Evolutionary conservation across 1,284 basidiomycete species (phyloP).

Genomic region (Ustilago esculenta): DNA sequence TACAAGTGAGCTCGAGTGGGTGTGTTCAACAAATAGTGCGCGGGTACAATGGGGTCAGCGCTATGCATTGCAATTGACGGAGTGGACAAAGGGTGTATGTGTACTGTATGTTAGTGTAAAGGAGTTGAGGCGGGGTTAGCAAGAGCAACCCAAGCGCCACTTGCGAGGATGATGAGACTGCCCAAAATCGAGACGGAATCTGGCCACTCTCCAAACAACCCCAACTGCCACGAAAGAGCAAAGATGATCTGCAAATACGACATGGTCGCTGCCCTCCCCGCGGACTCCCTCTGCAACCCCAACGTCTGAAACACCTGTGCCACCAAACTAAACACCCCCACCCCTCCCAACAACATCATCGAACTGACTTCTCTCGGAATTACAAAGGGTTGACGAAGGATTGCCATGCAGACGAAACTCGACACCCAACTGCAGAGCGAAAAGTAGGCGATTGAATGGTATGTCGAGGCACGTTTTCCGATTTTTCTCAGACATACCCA

Average conservation of each 20-base stretch:
- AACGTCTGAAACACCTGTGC: conserved; percentile 54
- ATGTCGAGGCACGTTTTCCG: conserved; percentile 77
- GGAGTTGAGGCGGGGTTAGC: too few species aligned
- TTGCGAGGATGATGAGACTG: conserved; percentile 39
- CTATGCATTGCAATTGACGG: too few species aligned
- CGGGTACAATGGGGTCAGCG: too few species aligned
- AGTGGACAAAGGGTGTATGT: too few species aligned
- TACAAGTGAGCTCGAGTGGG: too few species aligned
- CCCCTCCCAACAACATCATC: conserved; percentile 29
- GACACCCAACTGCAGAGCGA: conserved; percentile 74
- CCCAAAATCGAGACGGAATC: conserved; percentile 37
- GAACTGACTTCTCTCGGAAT: conserved; percentile 26
- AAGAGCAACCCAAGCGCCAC: conserved; percentile 43
- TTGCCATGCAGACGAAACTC: conserved; percentile 67
- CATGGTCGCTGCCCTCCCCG: conserved; percentile 47
- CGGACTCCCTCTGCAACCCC: conserved; percentile 51
- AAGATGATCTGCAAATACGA: conserved; percentile 50
- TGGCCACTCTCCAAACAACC: conserved; percentile 26
- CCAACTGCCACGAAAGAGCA: conserved; percentile 36
- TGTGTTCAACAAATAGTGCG: too few species aligned
- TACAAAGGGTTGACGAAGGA: conserved; percentile 36
- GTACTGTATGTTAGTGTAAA: too few species aligned
- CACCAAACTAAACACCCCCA: conserved; percentile 48
- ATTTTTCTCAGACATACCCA: conserved; percentile 77
- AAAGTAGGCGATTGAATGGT: conserved; percentile 78